Base-by-base conservation (phyloP, 2,329 filamentous ascomycete species). In the Hypoxylon sp. region DNA sequence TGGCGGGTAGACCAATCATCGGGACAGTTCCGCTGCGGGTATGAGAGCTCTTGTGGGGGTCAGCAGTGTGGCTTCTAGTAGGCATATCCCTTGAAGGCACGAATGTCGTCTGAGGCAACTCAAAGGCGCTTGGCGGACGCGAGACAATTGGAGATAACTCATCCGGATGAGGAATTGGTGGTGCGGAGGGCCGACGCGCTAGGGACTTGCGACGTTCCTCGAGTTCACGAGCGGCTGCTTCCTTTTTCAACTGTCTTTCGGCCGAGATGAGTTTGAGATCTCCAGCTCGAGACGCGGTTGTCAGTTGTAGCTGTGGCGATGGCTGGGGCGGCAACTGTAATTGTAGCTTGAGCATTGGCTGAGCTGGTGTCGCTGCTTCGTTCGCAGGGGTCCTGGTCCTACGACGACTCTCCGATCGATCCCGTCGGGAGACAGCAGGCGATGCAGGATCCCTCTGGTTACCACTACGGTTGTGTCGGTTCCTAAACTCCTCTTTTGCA, bases 181-280 rank as follows among this genome's bases (percentile, higher is more conserved):
- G 93, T 2, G 89, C 92, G 22, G 91, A 91, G 3, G 93, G 91
- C 51, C 93, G 87, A 57, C 92, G 87, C 19, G 91, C 92, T 24
- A 97, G 82, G 13, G 94, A 97, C 73, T 91, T 87, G 60, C 94
- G 89, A 26, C 94, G 88, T 72, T 95, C 92, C 77, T 97, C 94
- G 0, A 98, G 85, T 77, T 97, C 94, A 49, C 91, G 89, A 6
- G 93, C 93, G 8, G 91, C 91, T 50, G 88, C 82, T 68, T 93
- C 91, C 77, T 90, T 92, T 78, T 89, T 91, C 49, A 84, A 79
- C 62, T 87, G 85, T 48, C 86, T 81, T 63, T 91, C 88, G 32
- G 87, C 83, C 70, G 82, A 88, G 70, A 84, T 83, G 59, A 80
- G 76, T 61, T 79, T 82, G 60, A 88, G 73, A 62, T 89, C 87